Conservation (phyloP, 495 filamentous ascomycete species). For the Penicillium manginii region DNA sequence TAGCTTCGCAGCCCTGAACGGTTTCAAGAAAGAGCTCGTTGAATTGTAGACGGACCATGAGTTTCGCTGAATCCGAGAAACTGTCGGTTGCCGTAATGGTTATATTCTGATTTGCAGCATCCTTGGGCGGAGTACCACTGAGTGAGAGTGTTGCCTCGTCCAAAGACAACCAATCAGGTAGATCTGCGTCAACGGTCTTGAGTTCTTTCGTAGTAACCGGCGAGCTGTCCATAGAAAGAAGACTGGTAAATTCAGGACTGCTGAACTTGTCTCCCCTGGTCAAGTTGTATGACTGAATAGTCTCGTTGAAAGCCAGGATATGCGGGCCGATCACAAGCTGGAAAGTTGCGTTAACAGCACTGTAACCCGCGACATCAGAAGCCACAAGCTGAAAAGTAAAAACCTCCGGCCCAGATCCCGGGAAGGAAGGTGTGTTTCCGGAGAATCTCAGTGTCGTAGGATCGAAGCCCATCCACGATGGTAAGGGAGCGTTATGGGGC, state of each 20-base stretch:
- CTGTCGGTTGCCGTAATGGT: constrained; percentile 66
- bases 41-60: constrained; percentile 65
- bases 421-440: constrained; percentile 71
- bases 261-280: constrained; percentile 56
- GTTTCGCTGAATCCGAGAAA: constrained; percentile 64
- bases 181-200: constrained; percentile 49
- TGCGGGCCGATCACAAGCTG: constrained; percentile 71
- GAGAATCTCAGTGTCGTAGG: constrained; percentile 64
- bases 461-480: constrained; percentile 86
- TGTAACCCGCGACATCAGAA: constrained; percentile 79
- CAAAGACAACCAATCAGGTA: constrained; percentile 73
- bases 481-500: constrained; percentile 77
- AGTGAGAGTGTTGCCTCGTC: constrained; percentile 65
- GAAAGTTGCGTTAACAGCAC: constrained; percentile 66
- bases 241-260: constrained; percentile 55
- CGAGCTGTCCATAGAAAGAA: constrained; percentile 66
- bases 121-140: constrained; percentile 63
- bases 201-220: constrained; percentile 51
- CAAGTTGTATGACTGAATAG: constrained; percentile 60
- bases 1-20: constrained; percentile 55
- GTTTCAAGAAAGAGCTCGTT: constrained; percentile 47
- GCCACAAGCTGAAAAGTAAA: constrained; percentile 78
- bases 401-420: constrained; percentile 67
- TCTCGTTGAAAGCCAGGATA: constrained; percentile 63
- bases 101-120: constrained; percentile 62